Percentiles rank a stretch among this genome's conserved stretches.
These are phyloP conservation scores for Phytophthora hibernalis DNA, from an alignment of 352 stramenopile genomes.

Conservation along the genomic window DNA sequence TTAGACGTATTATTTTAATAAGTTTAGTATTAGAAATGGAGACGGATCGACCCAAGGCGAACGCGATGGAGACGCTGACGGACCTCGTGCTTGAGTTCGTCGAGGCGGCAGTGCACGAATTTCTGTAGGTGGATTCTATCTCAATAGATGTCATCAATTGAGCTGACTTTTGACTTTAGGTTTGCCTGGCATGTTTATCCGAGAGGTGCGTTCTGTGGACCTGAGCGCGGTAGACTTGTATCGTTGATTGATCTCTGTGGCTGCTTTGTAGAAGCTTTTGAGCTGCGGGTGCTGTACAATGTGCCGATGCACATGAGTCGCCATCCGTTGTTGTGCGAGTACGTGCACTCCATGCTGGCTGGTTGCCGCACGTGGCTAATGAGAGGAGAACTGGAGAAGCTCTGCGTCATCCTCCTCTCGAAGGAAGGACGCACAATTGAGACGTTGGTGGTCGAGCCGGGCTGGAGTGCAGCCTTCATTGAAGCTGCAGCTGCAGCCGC, in stretches of 20 bases:
- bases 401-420: conserved; percentile 65
- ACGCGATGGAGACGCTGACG: conserved; percentile 44
- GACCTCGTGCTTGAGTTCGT: conserved; percentile 81
- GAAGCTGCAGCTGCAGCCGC: conserved; percentile 13
- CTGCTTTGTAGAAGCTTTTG: conserved; percentile 60
- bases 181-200: conserved; percentile 68
- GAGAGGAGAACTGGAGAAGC: conserved; percentile 68
- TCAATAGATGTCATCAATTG: conserved; percentile 2
- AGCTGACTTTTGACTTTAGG: conserved; percentile 33
- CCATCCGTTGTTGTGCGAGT: conserved; percentile 76
- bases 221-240: no score
- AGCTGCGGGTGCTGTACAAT: conserved; percentile 67
- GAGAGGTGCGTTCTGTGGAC: conserved; percentile 39
- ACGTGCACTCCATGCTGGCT: conserved; percentile 76
- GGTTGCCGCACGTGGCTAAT: conserved; percentile 73
- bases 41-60: conserved; percentile 23
- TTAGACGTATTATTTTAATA: no score
- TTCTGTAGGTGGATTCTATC: conserved; percentile 57
- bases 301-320: conserved; percentile 84
- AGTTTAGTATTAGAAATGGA: conserved; percentile 24
- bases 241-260: no score
- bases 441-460: conserved; percentile 64
- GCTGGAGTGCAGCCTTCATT: conserved; percentile 37
- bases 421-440: conserved; percentile 50
- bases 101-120: conserved; percentile 77